These are phyloP conservation scores for Lolium multiflorum DNA, from an alignment of 176 grass and related monocot species.

Conservation along the genomic window DNA sequence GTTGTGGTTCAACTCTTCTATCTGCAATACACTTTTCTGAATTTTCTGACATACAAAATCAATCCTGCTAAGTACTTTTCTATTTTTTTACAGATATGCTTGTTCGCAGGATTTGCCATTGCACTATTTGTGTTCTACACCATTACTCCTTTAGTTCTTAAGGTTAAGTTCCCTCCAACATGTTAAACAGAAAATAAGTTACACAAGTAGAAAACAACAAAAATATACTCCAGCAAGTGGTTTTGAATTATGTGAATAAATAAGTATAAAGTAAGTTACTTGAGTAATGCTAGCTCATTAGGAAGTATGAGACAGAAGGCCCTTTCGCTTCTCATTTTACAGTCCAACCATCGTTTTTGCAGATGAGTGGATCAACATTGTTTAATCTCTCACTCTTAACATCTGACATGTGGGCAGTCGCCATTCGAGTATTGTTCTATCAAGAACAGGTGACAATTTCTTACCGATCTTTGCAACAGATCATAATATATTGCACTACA, in stretches of 20 bases:
- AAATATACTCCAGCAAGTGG: conserved; percentile 11
- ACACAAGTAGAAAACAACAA: background rate
- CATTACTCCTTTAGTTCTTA: conserved; percentile 59
- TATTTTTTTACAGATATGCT: conserved; percentile 46
- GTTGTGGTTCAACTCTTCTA: conserved; percentile 27
- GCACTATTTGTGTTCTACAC: conserved; percentile 58
- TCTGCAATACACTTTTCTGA: conserved; percentile 9
- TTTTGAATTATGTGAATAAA: conserved; percentile 9
- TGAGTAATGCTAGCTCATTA: conserved; percentile 6
- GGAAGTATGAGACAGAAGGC: background rate
- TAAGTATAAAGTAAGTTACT: background rate
- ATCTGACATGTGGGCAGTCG: conserved; percentile 71
- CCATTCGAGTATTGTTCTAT: conserved; percentile 67
- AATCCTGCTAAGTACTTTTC: background rate
- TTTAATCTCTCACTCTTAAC: conserved; percentile 66
- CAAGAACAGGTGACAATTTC: conserved; percentile 52
- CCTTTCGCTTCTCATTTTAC: conserved; percentile 15
- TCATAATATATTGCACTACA: conserved; percentile 32
- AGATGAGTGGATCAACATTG: conserved; percentile 70
- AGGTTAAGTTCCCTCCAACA: conserved; percentile 44
- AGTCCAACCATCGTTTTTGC: conserved; percentile 17
- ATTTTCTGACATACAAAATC: conserved; percentile 23
- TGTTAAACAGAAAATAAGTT: conserved; percentile 16
- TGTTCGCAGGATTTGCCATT: conserved; percentile 53
- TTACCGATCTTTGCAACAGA: background rate